A percentile compares a stretch with the other conserved stretches of the same genome.
phyloP scores from a whole-genome alignment of 345 rosid species.

The Excoecaria cochinchinensis region DNA sequence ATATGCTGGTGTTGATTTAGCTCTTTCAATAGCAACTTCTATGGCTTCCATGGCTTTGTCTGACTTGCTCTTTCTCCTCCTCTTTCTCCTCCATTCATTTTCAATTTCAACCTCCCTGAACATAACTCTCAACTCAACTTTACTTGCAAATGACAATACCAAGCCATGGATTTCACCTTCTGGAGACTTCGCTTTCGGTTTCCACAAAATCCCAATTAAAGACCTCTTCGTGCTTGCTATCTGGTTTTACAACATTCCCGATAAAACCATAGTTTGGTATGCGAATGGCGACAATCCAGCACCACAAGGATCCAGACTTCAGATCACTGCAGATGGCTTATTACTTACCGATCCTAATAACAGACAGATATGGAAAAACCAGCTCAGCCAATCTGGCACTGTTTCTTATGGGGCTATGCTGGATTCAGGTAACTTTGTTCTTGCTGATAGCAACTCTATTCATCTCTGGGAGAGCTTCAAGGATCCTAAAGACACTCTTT shows the following conservation, averaged over 20 bases:
- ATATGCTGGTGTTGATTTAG: too few species aligned
- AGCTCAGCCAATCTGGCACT: neutral
- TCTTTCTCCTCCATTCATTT: neutral
- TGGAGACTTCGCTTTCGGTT: slow-evolving; percentile 31
- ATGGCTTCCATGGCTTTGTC: neutral
- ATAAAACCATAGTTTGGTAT: slow-evolving; percentile 30
- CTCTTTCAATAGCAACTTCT: neutral
- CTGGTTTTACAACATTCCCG: slow-evolving; percentile 35
- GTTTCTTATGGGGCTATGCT: slow-evolving; percentile 26
- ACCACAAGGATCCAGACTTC: slow-evolving; percentile 29
- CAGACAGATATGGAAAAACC: neutral
- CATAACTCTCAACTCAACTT: neutral
- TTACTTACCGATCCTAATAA: slow-evolving; percentile 22
- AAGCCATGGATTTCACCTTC: slow-evolving; percentile 28
- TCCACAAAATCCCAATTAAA: slow-evolving; percentile 19
- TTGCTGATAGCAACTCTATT: slow-evolving; percentile 1
- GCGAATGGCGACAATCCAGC: slow-evolving; percentile 23
- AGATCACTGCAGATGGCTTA: slow-evolving; percentile 17
- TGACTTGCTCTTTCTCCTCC: neutral
- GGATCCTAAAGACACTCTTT: slow-evolving; percentile 40
- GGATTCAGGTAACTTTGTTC: slow-evolving; percentile 42
- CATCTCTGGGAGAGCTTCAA: slow-evolving; percentile 42
- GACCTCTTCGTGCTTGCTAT: slow-evolving; percentile 31
- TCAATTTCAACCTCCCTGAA: neutral
- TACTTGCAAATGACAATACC: slow-evolving; percentile 8